A percentile compares a stretch with the other conserved stretches of the same genome.
Conservation (phyloP, 495 filamentous ascomycete species). For the Aspergillus ellipticus region DNA sequence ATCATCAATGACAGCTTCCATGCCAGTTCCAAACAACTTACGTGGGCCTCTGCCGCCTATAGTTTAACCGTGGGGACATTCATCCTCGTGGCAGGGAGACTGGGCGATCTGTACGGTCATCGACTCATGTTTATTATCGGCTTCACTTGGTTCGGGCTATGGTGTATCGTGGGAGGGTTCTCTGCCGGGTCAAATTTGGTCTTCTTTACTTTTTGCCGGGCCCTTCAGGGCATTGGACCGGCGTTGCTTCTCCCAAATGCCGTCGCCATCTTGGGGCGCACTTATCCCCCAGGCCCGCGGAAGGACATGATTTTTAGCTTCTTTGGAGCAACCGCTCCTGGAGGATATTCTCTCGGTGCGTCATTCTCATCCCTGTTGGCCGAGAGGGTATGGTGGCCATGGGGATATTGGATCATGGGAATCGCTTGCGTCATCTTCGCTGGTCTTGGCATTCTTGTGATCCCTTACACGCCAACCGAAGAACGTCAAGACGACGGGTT, state of each 20-base stretch:
- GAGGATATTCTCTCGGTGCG: background rate
- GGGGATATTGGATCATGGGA: background rate
- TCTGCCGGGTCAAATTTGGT: conserved; percentile 2
- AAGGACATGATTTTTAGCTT: conserved; percentile 16
- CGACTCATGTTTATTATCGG: conserved; percentile 9
- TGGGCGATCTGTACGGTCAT: conserved; percentile 11
- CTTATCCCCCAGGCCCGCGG: conserved; percentile 11
- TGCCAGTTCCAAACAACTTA: background rate
- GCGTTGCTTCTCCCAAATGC: conserved; percentile 8
- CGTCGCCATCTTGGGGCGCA: conserved; percentile 7
- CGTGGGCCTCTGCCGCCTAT: conserved; percentile 13
- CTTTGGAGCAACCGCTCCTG: background rate
- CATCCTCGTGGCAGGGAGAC: conserved; percentile 7
- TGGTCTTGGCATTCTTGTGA: background rate
- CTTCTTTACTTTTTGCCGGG: conserved; percentile 13
- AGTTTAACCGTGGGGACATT: conserved; percentile 13
- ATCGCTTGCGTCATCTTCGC: background rate
- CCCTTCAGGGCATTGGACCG: conserved; percentile 11
- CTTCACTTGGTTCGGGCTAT: conserved; percentile 6
- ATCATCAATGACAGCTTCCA: background rate
- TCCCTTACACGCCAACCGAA: background rate
- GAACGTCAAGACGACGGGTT: background rate
- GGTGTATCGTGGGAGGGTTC: conserved; percentile 8
- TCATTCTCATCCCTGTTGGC: background rate
- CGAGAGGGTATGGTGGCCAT: background rate